Evolutionary conservation across 2,329 filamentous ascomycete genomes (phyloP).

Genomic region (Venturia carpophila): DNA sequence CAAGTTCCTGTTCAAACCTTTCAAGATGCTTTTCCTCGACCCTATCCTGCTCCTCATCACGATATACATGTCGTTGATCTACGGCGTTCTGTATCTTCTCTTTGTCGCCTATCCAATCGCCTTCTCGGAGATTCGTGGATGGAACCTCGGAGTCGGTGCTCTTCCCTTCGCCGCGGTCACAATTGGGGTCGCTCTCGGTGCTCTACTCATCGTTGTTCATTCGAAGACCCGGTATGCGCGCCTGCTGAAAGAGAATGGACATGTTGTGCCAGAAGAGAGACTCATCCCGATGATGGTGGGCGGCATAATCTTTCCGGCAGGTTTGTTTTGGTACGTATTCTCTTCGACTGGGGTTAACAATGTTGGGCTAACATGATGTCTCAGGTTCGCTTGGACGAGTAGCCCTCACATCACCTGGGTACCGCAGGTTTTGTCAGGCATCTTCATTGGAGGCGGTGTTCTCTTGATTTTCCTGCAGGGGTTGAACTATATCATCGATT

Average conservation of each 20-base stretch:
- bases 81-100: conserved; percentile 41
- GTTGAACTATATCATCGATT: conserved; percentile 35
- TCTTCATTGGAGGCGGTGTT: conserved; percentile 37
- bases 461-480: conserved; percentile 41
- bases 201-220: conserved; percentile 28
- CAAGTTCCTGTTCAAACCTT: conserved; percentile 40
- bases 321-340: conserved; percentile 40
- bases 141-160: conserved; percentile 33
- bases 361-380: not conserved
- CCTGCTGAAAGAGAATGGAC: conserved; percentile 27
- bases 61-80: conserved; percentile 35
- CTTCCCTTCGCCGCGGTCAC: conserved; percentile 39
- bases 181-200: conserved; percentile 33
- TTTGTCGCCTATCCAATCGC: conserved; percentile 43
- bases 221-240: conserved; percentile 30
- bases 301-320: conserved; percentile 41
- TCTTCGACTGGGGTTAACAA: not conserved
- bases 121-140: conserved; percentile 36
- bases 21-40: conserved; percentile 40
- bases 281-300: conserved; percentile 46
- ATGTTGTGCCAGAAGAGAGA: conserved; percentile 38
- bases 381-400: conserved; percentile 42
- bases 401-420: conserved; percentile 37
- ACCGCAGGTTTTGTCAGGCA: conserved; percentile 34
- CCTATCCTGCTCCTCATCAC: conserved; percentile 43